Evolutionary conservation across 2,329 filamentous ascomycete genomes (phyloP).

Genomic region (Aspergillus pseudoglaucus): DNA sequence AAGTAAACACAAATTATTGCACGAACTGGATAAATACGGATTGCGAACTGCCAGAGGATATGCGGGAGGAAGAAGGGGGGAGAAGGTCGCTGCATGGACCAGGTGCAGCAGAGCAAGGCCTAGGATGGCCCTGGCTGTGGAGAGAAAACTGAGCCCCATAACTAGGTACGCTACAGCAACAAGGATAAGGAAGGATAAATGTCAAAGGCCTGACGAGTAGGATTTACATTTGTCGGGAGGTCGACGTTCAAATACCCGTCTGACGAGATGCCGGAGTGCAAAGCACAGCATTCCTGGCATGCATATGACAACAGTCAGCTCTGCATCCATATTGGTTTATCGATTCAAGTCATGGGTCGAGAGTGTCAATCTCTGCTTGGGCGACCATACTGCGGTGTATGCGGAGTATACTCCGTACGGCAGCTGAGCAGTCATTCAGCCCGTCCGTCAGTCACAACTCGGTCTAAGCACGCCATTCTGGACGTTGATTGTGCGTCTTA

Average conservation of each 20-base stretch:
- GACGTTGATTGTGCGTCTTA: neutral
- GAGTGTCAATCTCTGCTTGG: too few relatives aligned
- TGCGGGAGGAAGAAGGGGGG: slow-evolving; percentile 24
- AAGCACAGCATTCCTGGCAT: neutral
- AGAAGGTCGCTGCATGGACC: slow-evolving; percentile 6
- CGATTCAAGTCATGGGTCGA: neutral
- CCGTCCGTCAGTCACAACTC: neutral
- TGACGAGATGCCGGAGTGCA: neutral
- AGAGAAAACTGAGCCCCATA: neutral
- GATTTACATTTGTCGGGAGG: neutral
- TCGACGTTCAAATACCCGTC: slow-evolving; percentile 1
- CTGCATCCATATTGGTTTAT: neutral
- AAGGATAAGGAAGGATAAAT: neutral
- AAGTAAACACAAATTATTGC: neutral
- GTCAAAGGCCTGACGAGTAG: too few relatives aligned
- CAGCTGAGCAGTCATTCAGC: neutral
- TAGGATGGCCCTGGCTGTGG: slow-evolving; percentile 2
- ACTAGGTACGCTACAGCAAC: neutral
- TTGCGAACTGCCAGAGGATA: slow-evolving; percentile 37
- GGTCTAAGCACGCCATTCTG: neutral
- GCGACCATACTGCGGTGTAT: neutral
- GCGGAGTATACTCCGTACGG: neutral
- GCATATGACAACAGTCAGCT: neutral
- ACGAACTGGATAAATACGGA: slow-evolving; percentile 30
- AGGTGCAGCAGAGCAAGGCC: slow-evolving; percentile 10